Base-by-base conservation (phyloP, 352 stramenopile genomes). In the Phytopythium helicoides region DNA sequence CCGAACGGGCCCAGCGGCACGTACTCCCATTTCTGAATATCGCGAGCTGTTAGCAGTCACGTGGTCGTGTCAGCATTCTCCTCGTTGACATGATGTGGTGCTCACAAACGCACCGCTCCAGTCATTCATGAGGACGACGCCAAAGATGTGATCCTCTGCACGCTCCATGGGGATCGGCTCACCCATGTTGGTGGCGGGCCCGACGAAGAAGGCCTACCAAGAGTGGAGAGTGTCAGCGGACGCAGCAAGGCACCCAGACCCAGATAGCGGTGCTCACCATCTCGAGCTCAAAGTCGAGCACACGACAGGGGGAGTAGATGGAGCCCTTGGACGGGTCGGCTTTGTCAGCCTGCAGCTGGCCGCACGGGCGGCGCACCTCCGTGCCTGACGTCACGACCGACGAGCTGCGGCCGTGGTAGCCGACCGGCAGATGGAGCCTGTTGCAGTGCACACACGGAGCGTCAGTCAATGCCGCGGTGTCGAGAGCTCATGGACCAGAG, bases 11-110 rank as follows among this genome's bases (percentile, higher is more conserved):
- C 96, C 9, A 99, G 78, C 22, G 96, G 96, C 35, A 99, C 92
- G 68, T 99, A 99, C 74, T 99, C 96, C 91, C 92, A 99, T 70
- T 97, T 97, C 74, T 98, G 89, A 62, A 97, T 89, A 48, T 96
- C 81, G 28, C 86, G 83, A 45, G 81, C 82, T 89, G 49, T 42
- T 33, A 9, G 28, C 28, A 33, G 28, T 33, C 5, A 9, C 28
- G 5, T 33, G 28, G 5, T 9, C 9, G 5, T 33, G 5, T 33
- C 28, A 33, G 5, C 28, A 33, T 9, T 33, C 28, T n/a, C n/a
- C n/a, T n/a, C n/a, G n/a, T n/a, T n/a, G 28, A 33, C 5, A 33
- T 33, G 28, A 5, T 5, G 23, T 33, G 21, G n/a, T 19, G 11
- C 46, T 42, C 18, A 16, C 6, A 14, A 16, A 58, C 66, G 47